phyloP scores from a whole-genome alignment of 768 basidiomycete genomes.

The Termitomyces heimii region DNA sequence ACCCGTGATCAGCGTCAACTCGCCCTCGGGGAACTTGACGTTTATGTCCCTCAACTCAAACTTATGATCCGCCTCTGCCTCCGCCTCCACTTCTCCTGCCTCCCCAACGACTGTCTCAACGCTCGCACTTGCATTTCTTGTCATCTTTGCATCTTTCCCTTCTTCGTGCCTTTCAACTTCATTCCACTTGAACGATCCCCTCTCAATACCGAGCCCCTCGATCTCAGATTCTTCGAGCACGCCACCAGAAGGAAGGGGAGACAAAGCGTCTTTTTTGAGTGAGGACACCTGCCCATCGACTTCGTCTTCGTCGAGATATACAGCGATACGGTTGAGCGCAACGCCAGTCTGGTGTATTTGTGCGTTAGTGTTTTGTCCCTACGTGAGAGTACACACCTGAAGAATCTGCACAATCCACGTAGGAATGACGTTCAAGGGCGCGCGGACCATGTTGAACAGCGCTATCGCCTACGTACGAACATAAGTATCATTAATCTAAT shows the following conservation, averaged over 20 bases:
- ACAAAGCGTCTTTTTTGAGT: constrained; percentile 36
- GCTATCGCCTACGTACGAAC: constrained; percentile 49
- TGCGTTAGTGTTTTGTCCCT: not conserved
- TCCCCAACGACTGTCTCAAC: constrained; percentile 17
- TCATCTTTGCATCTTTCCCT: not conserved
- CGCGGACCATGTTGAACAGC: constrained; percentile 78
- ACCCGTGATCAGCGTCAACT: constrained; percentile 67
- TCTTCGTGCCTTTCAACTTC: constrained; percentile 30
- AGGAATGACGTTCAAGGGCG: constrained; percentile 77
- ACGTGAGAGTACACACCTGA: constrained; percentile 29
- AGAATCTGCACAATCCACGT: constrained; percentile 74
- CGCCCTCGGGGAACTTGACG: constrained; percentile 65
- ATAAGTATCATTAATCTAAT: not conserved
- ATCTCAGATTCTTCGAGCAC: constrained; percentile 19
- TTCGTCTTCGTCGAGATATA: constrained; percentile 67
- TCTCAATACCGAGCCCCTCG: constrained; percentile 47
- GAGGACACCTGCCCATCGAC: constrained; percentile 62
- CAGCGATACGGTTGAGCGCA: constrained; percentile 60
- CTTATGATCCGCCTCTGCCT: constrained; percentile 19
- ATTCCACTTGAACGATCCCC: constrained; percentile 61
- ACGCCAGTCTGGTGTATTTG: constrained; percentile 42
- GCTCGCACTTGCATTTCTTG: not conserved
- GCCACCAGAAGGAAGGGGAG: not conserved
- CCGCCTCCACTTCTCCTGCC: constrained; percentile 9
- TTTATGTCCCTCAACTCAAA: constrained; percentile 68